phyloP scores from a whole-genome alignment of 2,329 filamentous ascomycete genomes.

The Alternaria triticina region DNA sequence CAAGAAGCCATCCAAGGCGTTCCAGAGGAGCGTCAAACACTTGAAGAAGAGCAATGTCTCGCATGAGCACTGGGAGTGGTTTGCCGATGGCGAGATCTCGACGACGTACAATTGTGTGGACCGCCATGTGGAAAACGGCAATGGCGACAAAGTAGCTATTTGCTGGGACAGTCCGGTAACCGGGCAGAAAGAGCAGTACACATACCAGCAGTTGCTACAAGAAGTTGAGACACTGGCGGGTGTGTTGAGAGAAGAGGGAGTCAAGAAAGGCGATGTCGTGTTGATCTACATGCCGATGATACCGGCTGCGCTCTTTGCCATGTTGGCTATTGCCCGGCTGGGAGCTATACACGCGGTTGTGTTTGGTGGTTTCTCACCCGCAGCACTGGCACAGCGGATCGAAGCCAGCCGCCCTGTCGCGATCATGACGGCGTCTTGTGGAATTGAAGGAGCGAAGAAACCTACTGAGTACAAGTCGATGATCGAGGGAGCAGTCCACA shows the following conservation, averaged over 20 bases:
- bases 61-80: conserved; percentile 88
- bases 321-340: conserved; percentile 79
- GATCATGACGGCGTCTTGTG: conserved; percentile 88
- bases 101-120: conserved; percentile 93
- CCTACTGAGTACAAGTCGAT: conserved; percentile 76
- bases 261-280: conserved; percentile 83
- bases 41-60: conserved; percentile 64
- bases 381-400: conserved; percentile 84
- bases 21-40: conserved; percentile 67
- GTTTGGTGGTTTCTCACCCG: conserved; percentile 87
- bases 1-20: conserved; percentile 69
- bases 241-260: conserved; percentile 80
- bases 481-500: conserved; percentile 73
- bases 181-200: conserved; percentile 71
- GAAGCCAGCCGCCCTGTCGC: conserved; percentile 77
- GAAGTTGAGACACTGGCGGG: conserved; percentile 85
- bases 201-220: conserved; percentile 75
- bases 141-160: conserved; percentile 76
- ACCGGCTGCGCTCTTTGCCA: conserved; percentile 83
- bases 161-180: conserved; percentile 90
- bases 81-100: conserved; percentile 84
- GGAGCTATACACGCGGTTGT: conserved; percentile 91
- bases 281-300: conserved; percentile 98
- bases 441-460: conserved; percentile 85
- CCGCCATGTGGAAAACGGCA: conserved; percentile 79